These are phyloP conservation scores for Spathaspora gorwiae DNA, from an alignment of 805 yeast genomes.

Conservation along the genomic window DNA sequence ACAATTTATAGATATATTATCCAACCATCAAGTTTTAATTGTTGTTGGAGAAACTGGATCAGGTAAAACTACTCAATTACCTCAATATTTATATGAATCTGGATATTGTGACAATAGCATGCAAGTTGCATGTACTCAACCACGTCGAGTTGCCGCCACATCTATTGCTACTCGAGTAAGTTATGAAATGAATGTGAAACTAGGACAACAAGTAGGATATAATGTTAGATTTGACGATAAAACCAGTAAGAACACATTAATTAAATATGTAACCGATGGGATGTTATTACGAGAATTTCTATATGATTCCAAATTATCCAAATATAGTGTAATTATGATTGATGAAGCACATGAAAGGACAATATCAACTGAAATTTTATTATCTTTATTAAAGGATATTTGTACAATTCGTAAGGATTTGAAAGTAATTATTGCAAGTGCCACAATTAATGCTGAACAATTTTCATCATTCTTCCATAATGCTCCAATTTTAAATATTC, in stretches of 20 bases:
- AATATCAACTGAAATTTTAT: constrained; percentile 76
- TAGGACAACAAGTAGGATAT: constrained; percentile 91
- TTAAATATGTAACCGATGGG: constrained; percentile 96
- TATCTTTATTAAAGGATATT: constrained; percentile 77
- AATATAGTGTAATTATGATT: constrained; percentile 80
- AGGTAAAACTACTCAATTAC: constrained; percentile 91
- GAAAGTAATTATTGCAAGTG: constrained; percentile 80
- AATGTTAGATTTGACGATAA: constrained; percentile 82
- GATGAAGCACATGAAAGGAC: constrained; percentile 99
- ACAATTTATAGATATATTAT: constrained; percentile 56
- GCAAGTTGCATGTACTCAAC: constrained; percentile 85
- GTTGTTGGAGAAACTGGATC: constrained; percentile 90
- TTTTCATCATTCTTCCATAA: constrained; percentile 76
- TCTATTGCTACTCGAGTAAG: constrained; percentile 90
- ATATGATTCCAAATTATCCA: constrained; percentile 62
- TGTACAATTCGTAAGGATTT: constrained; percentile 61
- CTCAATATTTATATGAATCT: constrained; percentile 80
- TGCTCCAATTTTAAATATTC: constrained; percentile 85
- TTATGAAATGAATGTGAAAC: constrained; percentile 71
- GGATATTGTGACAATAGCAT: constrained; percentile 56
- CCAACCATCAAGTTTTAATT: constrained; percentile 60
- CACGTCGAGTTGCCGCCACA: constrained; percentile 92
- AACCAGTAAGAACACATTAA: constrained; percentile 56
- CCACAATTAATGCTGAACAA: constrained; percentile 87
- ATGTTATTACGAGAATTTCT: constrained; percentile 83